phyloP scores from a whole-genome alignment of 129 eudicot species.

The Flaveria trinervia region DNA sequence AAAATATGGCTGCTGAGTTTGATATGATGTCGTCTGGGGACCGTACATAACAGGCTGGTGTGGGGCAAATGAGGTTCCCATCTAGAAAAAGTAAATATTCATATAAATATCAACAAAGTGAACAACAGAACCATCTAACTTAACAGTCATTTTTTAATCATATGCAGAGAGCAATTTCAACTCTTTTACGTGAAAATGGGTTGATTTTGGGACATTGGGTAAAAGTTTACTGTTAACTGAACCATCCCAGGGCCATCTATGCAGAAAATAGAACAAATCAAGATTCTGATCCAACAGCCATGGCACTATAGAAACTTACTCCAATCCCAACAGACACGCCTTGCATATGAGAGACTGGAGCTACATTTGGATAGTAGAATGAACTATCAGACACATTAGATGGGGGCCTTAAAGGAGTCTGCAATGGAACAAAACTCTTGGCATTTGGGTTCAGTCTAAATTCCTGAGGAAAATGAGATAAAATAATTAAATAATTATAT shows the following conservation, averaged over 20 bases:
- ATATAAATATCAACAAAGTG: background rate
- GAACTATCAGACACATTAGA: constrained; percentile 77
- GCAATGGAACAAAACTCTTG: constrained; percentile 73
- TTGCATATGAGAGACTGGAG: constrained; percentile 66
- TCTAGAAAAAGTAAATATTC: constrained; percentile 37
- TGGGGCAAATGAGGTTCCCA: constrained; percentile 66
- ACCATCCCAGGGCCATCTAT: background rate
- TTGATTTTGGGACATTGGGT: background rate
- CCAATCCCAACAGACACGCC: constrained; percentile 78
- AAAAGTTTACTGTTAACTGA: background rate
- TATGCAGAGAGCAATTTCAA: background rate
- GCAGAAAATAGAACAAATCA: background rate
- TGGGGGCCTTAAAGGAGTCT: constrained; percentile 67
- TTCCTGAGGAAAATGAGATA: constrained; percentile 46
- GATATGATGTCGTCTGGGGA: constrained; percentile 58
- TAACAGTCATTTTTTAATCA: background rate
- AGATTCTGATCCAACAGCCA: constrained; percentile 1
- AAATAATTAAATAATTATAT: constrained; percentile 10
- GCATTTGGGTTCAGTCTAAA: constrained; percentile 89
- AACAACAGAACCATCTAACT: background rate
- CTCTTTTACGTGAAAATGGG: background rate
- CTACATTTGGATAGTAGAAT: constrained; percentile 65
- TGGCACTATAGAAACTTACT: constrained; percentile 45
- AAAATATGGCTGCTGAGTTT: constrained; percentile 66
- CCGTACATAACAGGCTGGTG: constrained; percentile 70